phyloP scores from a whole-genome alignment of 495 filamentous ascomycete species.

The Evernia prunastri region DNA sequence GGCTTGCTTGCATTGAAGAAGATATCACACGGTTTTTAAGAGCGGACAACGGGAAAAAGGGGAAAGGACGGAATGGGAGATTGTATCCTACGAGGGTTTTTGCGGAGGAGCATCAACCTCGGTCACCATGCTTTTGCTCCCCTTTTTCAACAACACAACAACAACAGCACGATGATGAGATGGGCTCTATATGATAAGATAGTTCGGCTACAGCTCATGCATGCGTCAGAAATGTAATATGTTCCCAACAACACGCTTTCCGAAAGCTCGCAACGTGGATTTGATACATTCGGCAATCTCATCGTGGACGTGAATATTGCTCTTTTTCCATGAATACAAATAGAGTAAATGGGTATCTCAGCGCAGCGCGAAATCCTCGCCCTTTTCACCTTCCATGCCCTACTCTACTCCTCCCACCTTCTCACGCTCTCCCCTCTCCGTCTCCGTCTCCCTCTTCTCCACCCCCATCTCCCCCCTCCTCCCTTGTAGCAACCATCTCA shows the following conservation, averaged over 20 bases:
- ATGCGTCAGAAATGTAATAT: background rate
- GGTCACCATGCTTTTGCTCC: background rate
- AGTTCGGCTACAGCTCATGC: background rate
- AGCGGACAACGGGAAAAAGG: background rate
- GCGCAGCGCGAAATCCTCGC: background rate
- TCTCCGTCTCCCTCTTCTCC: constrained; percentile 31
- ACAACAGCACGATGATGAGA: background rate
- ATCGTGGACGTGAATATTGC: background rate
- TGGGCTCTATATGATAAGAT: background rate
- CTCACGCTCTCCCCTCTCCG: background rate
- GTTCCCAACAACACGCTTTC: background rate
- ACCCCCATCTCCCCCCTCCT: constrained; percentile 33
- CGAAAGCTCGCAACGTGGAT: background rate
- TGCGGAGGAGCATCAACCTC: background rate
- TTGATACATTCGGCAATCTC: background rate
- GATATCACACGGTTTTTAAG: background rate
- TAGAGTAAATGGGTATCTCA: background rate
- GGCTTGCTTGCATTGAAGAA: constrained; percentile 15
- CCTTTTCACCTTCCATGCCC: background rate
- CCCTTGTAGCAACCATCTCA: constrained; percentile 69
- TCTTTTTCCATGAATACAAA: background rate
- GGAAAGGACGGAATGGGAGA: background rate
- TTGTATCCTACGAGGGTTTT: background rate
- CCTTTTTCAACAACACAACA: background rate
- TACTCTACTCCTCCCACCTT: background rate